A percentile compares a stretch with the other conserved stretches of the same genome.
These are phyloP conservation scores for Tremella mesenterica DNA, from an alignment of 768 basidiomycete species.

Conservation along the genomic window DNA sequence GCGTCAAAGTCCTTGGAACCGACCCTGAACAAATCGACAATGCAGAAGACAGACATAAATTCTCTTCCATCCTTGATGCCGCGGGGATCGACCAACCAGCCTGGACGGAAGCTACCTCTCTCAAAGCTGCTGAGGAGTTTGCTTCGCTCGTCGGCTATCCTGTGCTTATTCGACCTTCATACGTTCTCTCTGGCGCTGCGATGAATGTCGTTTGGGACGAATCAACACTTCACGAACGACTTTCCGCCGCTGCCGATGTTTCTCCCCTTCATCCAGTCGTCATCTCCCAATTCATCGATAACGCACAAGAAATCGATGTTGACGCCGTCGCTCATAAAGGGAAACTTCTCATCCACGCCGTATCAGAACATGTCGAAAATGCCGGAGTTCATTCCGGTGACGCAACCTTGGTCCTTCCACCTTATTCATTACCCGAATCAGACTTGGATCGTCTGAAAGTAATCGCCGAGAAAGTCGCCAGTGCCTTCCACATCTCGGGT, in stretches of 20 bases:
- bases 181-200: conserved; percentile 95
- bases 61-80: conserved; percentile 89
- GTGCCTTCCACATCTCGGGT: conserved; percentile 90
- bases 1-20: conserved; percentile 89
- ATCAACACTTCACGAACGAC: conserved; percentile 75
- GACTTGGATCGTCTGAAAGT: conserved; percentile 84
- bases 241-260: conserved; percentile 92
- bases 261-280: conserved; percentile 97
- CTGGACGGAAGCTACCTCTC: conserved; percentile 82
- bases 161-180: conserved; percentile 94
- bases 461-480: conserved; percentile 89
- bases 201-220: conserved; percentile 99
- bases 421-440: conserved; percentile 62
- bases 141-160: conserved; percentile 85
- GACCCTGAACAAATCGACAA: conserved; percentile 91
- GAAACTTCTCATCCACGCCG: conserved; percentile 81
- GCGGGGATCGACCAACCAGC: conserved; percentile 95
- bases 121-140: conserved; percentile 85
- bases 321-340: conserved; percentile 95
- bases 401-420: conserved; percentile 93
- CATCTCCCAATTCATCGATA: conserved; percentile 96
- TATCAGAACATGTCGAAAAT: conserved; percentile 97
- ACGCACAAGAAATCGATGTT: conserved; percentile 94
- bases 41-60: conserved; percentile 98
- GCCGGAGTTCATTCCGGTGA: conserved; percentile 98